Evolutionary conservation across 371 early-diverging fungal species (phyloP).

Genomic region (Saksenaea vasiformis): DNA sequence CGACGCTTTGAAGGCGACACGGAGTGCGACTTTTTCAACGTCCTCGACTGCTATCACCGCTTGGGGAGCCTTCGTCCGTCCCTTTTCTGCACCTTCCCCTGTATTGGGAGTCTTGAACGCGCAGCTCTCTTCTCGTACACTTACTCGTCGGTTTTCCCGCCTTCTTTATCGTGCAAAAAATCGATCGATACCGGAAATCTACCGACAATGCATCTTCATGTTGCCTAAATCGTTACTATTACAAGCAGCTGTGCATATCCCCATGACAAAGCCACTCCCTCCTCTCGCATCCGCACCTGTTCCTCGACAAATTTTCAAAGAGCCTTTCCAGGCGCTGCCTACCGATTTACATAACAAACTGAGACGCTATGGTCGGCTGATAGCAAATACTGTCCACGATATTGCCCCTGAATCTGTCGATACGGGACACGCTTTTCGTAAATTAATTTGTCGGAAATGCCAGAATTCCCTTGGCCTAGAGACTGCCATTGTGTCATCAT

Average conservation of each 20-base stretch:
- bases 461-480: background rate
- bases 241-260: slow-evolving; percentile 38
- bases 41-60: slow-evolving; percentile 1
- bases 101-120: slow-evolving; percentile 24
- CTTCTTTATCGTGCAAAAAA: slow-evolving; percentile 17
- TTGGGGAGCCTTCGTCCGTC: slow-evolving; percentile 7
- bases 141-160: slow-evolving; percentile 19
- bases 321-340: background rate
- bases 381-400: background rate
- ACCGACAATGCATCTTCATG: slow-evolving; percentile 26
- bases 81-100: slow-evolving; percentile 15
- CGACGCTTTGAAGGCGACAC: slow-evolving; percentile 5
- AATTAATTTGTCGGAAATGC: background rate
- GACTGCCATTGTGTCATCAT: background rate
- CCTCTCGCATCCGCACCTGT: background rate
- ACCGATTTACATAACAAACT: background rate
- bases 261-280: slow-evolving; percentile 35
- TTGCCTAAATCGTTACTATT: slow-evolving; percentile 41
- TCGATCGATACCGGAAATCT: slow-evolving; percentile 1
- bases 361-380: background rate
- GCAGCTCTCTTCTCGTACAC: slow-evolving; percentile 8
- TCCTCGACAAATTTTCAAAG: background rate
- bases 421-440: background rate
- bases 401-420: background rate
- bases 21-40: background rate